Percentiles rank a stretch among this genome's conserved stretches.
These are phyloP conservation scores for Leishmania amazonensis DNA, from an alignment of 208 protist species.

Conservation along the genomic window DNA sequence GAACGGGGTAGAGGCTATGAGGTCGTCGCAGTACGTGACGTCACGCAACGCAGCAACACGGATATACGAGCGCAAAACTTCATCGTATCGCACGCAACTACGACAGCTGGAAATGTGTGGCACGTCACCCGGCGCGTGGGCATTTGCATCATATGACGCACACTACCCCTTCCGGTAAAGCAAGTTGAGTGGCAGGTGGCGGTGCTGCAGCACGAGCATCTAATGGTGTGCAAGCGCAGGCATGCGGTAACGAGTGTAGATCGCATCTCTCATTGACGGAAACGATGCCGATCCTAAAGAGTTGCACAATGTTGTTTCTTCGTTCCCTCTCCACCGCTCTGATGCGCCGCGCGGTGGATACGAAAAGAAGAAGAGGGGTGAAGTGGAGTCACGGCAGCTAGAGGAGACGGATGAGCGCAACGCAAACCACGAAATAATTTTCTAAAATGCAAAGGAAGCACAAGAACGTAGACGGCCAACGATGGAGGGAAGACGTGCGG, in stretches of 20 bases:
- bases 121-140: background rate
- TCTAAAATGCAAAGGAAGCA: background rate
- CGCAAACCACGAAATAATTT: background rate
- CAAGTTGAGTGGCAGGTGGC: background rate
- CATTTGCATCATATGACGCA: background rate
- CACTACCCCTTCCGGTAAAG: background rate
- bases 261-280: background rate
- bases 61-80: background rate
- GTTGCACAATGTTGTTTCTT: background rate
- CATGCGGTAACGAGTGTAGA: background rate
- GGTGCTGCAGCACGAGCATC: background rate
- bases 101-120: background rate
- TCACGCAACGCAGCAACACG: background rate
- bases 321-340: background rate
- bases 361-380: background rate
- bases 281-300: background rate
- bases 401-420: background rate
- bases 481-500: background rate
- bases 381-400: background rate
- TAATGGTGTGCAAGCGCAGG: background rate
- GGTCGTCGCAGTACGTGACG: background rate
- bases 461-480: background rate
- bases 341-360: background rate
- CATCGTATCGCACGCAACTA: background rate
- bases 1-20: background rate